phyloP scores from a whole-genome alignment of 2,329 filamentous ascomycete species.

The Colletotrichum cuscutae region DNA sequence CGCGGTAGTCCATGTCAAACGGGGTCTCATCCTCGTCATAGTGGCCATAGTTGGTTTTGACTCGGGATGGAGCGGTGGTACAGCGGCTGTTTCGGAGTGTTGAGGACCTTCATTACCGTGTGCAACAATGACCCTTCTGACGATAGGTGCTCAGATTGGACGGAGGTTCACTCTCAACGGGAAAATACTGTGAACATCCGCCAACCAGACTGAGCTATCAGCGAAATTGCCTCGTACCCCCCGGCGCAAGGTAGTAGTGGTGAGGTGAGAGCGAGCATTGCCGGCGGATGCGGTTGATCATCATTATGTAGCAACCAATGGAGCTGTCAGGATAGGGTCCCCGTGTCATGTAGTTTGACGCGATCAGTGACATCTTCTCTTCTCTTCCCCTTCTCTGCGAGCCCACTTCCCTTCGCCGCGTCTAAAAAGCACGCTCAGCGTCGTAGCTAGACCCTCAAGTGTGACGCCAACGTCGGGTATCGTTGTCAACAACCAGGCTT shows the following conservation, averaged over 20 bases:
- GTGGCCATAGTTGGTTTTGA: not conserved
- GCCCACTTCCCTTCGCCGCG: constrained; percentile 40
- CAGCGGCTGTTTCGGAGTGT: constrained; percentile 19
- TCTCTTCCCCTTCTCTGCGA: constrained; percentile 35
- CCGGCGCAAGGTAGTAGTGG: not conserved
- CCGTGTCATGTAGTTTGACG: constrained; percentile 47
- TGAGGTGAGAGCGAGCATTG: constrained; percentile 10
- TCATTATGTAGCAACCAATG: constrained; percentile 42
- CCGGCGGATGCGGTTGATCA: constrained; percentile 22
- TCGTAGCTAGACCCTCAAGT: constrained; percentile 35
- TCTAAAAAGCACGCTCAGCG: constrained; percentile 37
- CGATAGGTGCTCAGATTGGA: not conserved
- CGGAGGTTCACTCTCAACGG: not conserved
- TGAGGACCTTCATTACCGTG: not conserved
- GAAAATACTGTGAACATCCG: not conserved
- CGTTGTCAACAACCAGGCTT: constrained; percentile 23
- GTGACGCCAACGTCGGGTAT: constrained; percentile 7
- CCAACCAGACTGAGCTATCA: not conserved
- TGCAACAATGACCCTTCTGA: not conserved
- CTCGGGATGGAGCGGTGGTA: constrained; percentile 10
- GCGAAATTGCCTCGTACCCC: not conserved
- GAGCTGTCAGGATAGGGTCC: constrained; percentile 39
- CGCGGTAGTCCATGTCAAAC: constrained; percentile 27
- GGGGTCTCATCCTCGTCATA: not conserved
- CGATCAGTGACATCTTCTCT: constrained; percentile 41